Evolutionary conservation across 176 grass and related monocot species (phyloP).

Genomic region (Otatea glauca): DNA sequence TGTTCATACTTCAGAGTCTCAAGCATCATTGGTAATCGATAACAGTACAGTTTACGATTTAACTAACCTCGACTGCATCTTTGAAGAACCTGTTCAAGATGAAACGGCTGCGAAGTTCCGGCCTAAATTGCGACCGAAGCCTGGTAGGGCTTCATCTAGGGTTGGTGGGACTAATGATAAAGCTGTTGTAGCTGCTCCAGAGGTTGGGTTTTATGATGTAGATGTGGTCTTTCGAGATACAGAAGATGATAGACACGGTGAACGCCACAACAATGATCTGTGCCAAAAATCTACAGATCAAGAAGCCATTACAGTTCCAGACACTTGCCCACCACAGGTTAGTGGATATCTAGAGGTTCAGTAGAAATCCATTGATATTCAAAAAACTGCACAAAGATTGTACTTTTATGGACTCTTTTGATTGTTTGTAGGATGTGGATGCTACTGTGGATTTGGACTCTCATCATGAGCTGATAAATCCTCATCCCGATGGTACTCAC

Average conservation of each 20-base stretch:
- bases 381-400: neutral
- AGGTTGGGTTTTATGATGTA: neutral
- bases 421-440: conserved; percentile 42
- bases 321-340: conserved; percentile 27
- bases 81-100: conserved; percentile 39
- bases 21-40: conserved; percentile 26
- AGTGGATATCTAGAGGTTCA: neutral
- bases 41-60: neutral
- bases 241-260: conserved; percentile 9
- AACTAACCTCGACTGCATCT: neutral
- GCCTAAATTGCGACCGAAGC: conserved; percentile 20
- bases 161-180: conserved; percentile 25
- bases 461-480: conserved; percentile 12
- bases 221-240: conserved; percentile 21
- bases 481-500: conserved; percentile 8
- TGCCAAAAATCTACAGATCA: neutral
- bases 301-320: conserved; percentile 13
- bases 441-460: conserved; percentile 34
- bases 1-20: conserved; percentile 29
- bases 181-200: neutral
- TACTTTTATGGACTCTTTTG: conserved; percentile 1
- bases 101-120: conserved; percentile 26
- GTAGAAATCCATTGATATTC: neutral
- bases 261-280: neutral
- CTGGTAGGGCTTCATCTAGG: conserved; percentile 20